Percentiles rank a stretch among this genome's conserved stretches.
These are phyloP conservation scores for Niveomyces coronatus DNA, from an alignment of 2,329 filamentous ascomycete species.

Conservation along the genomic window DNA sequence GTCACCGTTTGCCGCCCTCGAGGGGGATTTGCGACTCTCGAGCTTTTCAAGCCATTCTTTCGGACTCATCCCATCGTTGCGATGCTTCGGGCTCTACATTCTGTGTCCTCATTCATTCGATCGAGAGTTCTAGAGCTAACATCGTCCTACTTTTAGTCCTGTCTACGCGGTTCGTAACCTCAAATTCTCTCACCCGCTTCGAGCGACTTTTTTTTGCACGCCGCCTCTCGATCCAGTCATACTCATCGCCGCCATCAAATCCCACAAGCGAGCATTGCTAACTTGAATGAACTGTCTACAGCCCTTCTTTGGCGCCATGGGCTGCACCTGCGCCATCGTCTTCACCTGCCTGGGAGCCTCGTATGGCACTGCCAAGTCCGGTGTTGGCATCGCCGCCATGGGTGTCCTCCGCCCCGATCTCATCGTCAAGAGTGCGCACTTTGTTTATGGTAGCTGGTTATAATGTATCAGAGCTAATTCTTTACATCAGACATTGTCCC, in stretches of 20 bases:
- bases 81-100: neutral
- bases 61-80: conserved; percentile 12
- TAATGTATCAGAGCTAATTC: conserved; percentile 13
- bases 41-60: conserved; percentile 12
- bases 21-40: conserved; percentile 5
- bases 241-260: neutral
- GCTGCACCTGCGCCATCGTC: conserved; percentile 92
- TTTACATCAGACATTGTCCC: conserved; percentile 78
- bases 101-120: neutral
- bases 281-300: too few relatives aligned
- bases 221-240: neutral
- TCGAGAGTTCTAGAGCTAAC: conserved; percentile 32
- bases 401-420: conserved; percentile 95
- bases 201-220: conserved; percentile 5
- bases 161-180: conserved; percentile 89
- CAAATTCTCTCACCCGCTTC: conserved; percentile 9
- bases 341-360: conserved; percentile 95
- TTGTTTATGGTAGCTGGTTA: neutral
- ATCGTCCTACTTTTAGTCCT: conserved; percentile 50
- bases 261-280: too few relatives aligned
- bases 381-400: conserved; percentile 97
- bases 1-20: conserved; percentile 28
- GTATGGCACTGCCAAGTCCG: conserved; percentile 98
- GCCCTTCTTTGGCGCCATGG: conserved; percentile 96
- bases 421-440: conserved; percentile 90